Evolutionary conservation across 148 eudicot species (phyloP), one percentile per base, ranked within the genome.

Genomic region (Chenopodium suecicum): DNA sequence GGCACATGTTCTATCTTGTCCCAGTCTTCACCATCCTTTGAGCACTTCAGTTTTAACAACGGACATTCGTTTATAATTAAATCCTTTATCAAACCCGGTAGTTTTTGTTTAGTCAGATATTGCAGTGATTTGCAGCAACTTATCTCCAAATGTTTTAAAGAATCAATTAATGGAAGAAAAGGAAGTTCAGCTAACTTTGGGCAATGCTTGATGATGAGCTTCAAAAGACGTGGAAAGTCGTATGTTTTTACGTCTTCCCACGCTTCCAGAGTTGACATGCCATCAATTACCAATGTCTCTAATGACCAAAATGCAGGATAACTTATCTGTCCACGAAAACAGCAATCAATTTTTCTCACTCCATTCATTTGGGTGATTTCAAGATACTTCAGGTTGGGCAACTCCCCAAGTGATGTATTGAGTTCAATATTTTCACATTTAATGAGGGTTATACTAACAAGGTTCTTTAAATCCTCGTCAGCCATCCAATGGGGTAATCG

Each of bases 61-160:
- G 78, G 83, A 17, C 83, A 81, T 74, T 29, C 64, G 19, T 81
- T 50, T 27, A 81, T 54, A 8, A 65, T 27, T 9, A 81, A 14
- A 10, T 73, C 74, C 32, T 74, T 23, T 29, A 74, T 22, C 47
- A 60, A 65, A 4, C 19, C 17, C 3, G 78, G 17, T 4, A 73
- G 23, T 10, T 11, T 32, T 1, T 2, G 22, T 1, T 22, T 8
- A 9, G 56, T 31, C n/a, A 81, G 12, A 64, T 78, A 46, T 14
- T 29, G 1, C 5, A 81, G 62, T 17, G 31, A 1, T 0, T 29
- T 3, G 65, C 83, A 81, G 0, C 65, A 0, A n/a, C 64, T 56
- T 65, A 81, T 65, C 74, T 81, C 73, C 11, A 81, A 14, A 47
- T 16, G 29, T 32, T 66, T 20, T 50, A 74, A 50, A 8, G 78